phyloP scores from a whole-genome alignment of 345 rosid genomes.

The Pugionium cornutum region DNA sequence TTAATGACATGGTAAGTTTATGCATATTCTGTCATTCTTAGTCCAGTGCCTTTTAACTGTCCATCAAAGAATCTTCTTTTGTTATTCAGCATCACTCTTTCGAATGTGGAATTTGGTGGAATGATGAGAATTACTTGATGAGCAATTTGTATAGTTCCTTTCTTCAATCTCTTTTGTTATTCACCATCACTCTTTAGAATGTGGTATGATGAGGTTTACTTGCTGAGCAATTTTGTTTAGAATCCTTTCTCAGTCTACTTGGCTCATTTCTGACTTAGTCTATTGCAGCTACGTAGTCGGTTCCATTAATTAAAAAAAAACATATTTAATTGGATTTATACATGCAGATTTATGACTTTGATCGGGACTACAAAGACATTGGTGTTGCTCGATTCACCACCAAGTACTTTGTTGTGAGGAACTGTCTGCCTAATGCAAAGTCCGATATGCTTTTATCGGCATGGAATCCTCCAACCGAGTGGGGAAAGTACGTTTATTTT shows the following conservation, averaged over 20 bases:
- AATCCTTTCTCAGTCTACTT: constrained; percentile 14
- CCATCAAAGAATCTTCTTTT: constrained; percentile 15
- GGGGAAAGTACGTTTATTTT: constrained; percentile 77
- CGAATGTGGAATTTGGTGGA: not conserved
- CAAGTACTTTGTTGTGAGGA: constrained; percentile 78
- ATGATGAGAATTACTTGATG: not conserved
- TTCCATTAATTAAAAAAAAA: not conserved
- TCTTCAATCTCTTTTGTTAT: not conserved
- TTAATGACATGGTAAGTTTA: constrained; percentile 88
- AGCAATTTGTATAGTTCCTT: constrained; percentile 1
- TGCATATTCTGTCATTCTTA: constrained; percentile 2
- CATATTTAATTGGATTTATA: not conserved
- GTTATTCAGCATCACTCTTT: not conserved
- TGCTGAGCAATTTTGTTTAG: not conserved
- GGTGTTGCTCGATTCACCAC: constrained; percentile 93
- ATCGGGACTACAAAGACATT: constrained; percentile 95
- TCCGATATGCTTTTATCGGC: constrained; percentile 91
- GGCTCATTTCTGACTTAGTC: not conserved
- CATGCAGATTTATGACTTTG: constrained; percentile 89
- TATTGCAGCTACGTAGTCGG: constrained; percentile 6
- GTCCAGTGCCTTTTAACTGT: not conserved
- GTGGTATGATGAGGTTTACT: constrained; percentile 9
- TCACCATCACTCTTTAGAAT: constrained; percentile 16
- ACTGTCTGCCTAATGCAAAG: constrained; percentile 78
- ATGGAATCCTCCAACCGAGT: constrained; percentile 96